Evolutionary conservation across 1,284 basidiomycete genomes (phyloP).

Genomic region (Pterulicium gracile): DNA sequence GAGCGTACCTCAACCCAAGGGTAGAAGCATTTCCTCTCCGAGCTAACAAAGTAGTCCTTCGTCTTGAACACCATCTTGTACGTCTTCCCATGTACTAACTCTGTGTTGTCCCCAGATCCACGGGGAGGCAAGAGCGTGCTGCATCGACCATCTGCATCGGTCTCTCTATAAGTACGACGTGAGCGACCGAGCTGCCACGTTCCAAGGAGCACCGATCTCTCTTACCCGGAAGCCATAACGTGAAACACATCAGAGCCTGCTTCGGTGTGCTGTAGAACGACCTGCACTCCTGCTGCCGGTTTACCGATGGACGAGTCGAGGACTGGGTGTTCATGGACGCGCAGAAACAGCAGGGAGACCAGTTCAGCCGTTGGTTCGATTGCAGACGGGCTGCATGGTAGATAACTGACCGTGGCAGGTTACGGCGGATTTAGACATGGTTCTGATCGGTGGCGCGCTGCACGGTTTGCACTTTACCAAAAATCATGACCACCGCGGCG

Average conservation of each 20-base stretch:
- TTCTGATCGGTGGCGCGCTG: conserved; percentile 3
- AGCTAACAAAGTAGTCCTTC: conserved; percentile 68
- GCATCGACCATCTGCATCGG: conserved; percentile 78
- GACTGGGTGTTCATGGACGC: conserved; percentile 33
- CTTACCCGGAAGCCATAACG: conserved; percentile 51
- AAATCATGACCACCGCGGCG: conserved; percentile 20
- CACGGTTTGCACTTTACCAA: no score
- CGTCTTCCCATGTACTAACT: conserved; percentile 34
- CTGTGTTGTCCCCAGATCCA: conserved; percentile 33
- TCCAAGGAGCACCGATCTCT: not conserved
- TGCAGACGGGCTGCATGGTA: no score
- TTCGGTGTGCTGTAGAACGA: conserved; percentile 43
- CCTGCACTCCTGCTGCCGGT: conserved; percentile 60
- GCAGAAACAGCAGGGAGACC: conserved; percentile 2
- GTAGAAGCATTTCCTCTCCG: conserved; percentile 66
- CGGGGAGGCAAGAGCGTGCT: conserved; percentile 49
- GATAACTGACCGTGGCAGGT: conserved; percentile 79
- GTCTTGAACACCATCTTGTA: conserved; percentile 86
- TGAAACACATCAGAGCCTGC: conserved; percentile 30
- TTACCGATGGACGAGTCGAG: conserved; percentile 78
- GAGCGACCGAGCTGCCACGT: not conserved
- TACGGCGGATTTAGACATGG: conserved; percentile 66
- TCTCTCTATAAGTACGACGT: conserved; percentile 37
- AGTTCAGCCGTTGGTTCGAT: no score
- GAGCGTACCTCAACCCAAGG: conserved; percentile 73